Evolutionary conservation across 2,329 filamentous ascomycete species (phyloP), one percentile per base, ranked within the genome.

Genomic region (Colletotrichum sp.): DNA sequence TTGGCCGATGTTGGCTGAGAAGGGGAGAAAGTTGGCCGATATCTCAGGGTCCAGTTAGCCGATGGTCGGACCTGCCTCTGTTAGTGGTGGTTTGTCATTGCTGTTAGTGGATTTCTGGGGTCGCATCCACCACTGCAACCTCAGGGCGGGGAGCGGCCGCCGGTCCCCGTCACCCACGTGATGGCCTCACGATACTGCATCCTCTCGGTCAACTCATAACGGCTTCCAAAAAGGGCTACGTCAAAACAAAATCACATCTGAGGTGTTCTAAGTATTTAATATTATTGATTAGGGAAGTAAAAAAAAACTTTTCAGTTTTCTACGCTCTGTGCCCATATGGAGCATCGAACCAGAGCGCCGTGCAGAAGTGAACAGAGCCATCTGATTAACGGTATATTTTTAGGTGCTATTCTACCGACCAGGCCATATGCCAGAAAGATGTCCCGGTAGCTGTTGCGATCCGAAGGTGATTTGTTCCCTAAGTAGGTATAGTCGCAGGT

Each of bases 381-480:
- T 63, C 59, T 63, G 30, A 63, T 36, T 16, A n/a, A 28, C 59
- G 15, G 30, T 21, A 34, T 63, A 36, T 63, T 32, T 63, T 63
- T 63, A 21, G 55, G 18, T 63, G 59, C 28, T 34, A 16, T 9
- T 36, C 59, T 63, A 63, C 59, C 59, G 30, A 63, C 59, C 59
- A 63, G 59, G 59, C 59, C 59, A 63, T 63, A 36, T 36, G 59
- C 59, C 59, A 30, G 43, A 63, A 63, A 63, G 59, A 63, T 63
- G 12, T 63, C 59, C 59, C 59, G 59, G 30, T 63, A 63, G 59
- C 59, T 63, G 30, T 63, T 63, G 59, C 1, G 13, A 63, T n/a
- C 59, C 5, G 10, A 34, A 21, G 28, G 12, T 63, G 28, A 32
- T 34, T 3, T 24, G 18, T 21, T 32, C 32, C 1, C 3, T 32